Conservation (phyloP, 768 basidiomycete species). For the Boletus sensibilis region DNA sequence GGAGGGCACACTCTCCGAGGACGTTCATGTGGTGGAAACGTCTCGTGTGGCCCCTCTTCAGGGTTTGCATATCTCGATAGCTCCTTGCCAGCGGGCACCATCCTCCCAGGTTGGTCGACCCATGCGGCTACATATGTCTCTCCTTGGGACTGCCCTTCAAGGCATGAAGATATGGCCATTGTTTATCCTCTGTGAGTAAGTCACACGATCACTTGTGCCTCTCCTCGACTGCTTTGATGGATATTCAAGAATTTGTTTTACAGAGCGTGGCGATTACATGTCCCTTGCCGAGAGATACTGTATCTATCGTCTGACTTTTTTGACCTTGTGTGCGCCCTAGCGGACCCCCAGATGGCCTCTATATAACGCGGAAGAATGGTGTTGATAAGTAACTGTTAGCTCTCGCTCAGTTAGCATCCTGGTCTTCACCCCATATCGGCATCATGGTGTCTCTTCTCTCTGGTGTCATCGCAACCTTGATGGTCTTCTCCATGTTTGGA, state of each 20-base stretch:
- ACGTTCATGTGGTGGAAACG: not conserved
- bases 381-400: not conserved
- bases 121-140: not conserved
- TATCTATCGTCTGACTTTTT: not conserved
- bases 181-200: not conserved
- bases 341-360: not conserved
- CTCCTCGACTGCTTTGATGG: not conserved
- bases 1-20: not conserved
- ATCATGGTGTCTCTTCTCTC: slow-evolving; percentile 6
- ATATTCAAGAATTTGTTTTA: not conserved
- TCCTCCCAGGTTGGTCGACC: not conserved
- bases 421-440: not conserved
- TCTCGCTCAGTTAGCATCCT: not conserved
- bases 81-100: not conserved
- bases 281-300: not conserved
- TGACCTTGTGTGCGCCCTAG: not conserved
- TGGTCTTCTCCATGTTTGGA: slow-evolving; percentile 1
- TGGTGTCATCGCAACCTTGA: not conserved
- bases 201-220: not conserved
- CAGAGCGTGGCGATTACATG: not conserved
- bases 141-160: not conserved
- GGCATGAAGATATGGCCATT: not conserved
- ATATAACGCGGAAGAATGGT: not conserved
- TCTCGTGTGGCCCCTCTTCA: not conserved
- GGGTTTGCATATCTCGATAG: too few relatives aligned